phyloP scores from a whole-genome alignment of 2,329 filamentous ascomycete genomes.

The Allantophomopsis cytisporea region DNA sequence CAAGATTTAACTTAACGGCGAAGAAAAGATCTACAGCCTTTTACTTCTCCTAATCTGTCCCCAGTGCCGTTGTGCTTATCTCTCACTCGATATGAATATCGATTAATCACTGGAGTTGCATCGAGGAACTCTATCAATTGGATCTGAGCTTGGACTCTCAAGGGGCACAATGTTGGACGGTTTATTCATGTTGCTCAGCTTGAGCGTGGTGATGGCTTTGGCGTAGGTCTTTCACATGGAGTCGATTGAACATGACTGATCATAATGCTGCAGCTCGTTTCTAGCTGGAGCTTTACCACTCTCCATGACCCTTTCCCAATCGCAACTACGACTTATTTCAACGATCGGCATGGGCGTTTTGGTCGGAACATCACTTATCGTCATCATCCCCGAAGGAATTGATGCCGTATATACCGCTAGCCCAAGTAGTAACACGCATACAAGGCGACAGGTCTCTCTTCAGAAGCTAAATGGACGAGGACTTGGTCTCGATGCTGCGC shows the following conservation, averaged over 20 bases:
- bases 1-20: too few relatives aligned
- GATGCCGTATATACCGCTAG: conserved; percentile 65
- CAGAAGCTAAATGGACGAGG: background rate
- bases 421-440: conserved; percentile 14
- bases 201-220: conserved; percentile 39
- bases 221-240: conserved; percentile 28
- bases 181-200: conserved; percentile 18
- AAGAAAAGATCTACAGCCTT: too few relatives aligned
- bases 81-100: too few relatives aligned
- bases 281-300: conserved; percentile 83
- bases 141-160: too few relatives aligned
- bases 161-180: conserved; percentile 17
- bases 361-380: conserved; percentile 87
- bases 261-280: conserved; percentile 55
- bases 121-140: too few relatives aligned
- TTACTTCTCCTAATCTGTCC: too few relatives aligned
- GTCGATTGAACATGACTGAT: background rate
- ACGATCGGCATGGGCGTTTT: conserved; percentile 88
- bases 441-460: background rate
- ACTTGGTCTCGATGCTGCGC: background rate
- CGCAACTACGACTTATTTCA: conserved; percentile 79
- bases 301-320: conserved; percentile 74
- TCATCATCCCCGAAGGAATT: conserved; percentile 94
- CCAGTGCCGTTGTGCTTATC: too few relatives aligned
- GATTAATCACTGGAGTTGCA: too few relatives aligned